Conservation (phyloP, 345 rosid genomes). For the Xanthoceras sorbifolium region DNA sequence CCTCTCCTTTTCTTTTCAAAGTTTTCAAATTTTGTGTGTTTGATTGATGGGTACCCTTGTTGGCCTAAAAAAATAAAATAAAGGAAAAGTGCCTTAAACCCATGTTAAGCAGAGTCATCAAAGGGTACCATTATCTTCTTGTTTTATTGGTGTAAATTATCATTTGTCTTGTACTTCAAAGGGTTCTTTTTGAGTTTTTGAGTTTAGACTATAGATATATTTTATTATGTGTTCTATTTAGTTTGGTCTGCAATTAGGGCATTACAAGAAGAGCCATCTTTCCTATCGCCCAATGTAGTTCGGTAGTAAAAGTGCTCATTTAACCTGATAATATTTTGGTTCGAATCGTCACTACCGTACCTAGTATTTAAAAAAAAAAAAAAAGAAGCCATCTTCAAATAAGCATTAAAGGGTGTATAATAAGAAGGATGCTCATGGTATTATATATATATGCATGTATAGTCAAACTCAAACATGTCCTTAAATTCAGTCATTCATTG, state of each 20-base stretch:
- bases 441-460: background rate
- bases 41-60: background rate
- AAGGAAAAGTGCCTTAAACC: background rate
- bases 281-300: too few relatives aligned
- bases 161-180: background rate
- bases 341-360: too few relatives aligned
- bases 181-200: background rate
- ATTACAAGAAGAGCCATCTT: background rate
- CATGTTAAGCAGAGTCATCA: background rate
- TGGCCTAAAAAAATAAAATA: background rate
- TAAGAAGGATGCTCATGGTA: background rate
- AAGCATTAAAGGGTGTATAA: background rate
- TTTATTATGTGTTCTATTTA: background rate
- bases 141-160: background rate
- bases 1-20: conserved; percentile 16
- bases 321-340: too few relatives aligned
- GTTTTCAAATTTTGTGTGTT: background rate
- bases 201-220: background rate
- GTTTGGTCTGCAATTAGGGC: background rate
- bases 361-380: too few relatives aligned
- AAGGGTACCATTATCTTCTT: background rate
- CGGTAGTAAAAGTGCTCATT: too few relatives aligned
- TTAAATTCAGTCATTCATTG: background rate
- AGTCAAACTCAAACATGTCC: background rate
- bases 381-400: too few relatives aligned